A percentile compares a stretch with the other conserved stretches of the same genome.
phyloP scores from a whole-genome alignment of 2,329 filamentous ascomycete species.

The Colletotrichum ledebouriae region DNA sequence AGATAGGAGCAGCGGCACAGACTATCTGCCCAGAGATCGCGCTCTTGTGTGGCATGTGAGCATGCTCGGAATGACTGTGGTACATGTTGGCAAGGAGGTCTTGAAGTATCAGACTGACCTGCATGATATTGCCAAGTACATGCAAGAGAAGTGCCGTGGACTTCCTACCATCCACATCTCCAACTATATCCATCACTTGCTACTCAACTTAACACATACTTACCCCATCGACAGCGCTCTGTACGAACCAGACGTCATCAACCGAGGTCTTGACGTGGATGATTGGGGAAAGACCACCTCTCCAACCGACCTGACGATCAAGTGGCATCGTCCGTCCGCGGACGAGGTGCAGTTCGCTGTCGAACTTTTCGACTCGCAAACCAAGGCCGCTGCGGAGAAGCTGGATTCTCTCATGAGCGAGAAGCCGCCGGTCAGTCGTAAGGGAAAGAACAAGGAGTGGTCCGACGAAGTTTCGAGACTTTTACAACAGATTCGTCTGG shows the following conservation, averaged over 20 bases:
- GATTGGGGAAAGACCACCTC: constrained; percentile 89
- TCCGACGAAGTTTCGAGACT: constrained; percentile 95
- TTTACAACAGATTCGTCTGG: constrained; percentile 87
- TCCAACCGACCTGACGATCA: constrained; percentile 82
- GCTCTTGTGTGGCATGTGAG: constrained; percentile 97
- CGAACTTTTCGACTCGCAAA: constrained; percentile 88
- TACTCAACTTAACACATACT: constrained; percentile 93
- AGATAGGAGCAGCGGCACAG: constrained; percentile 91
- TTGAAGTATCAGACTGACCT: constrained; percentile 90
- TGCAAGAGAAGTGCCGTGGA: constrained; percentile 95
- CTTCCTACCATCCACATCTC: constrained; percentile 96
- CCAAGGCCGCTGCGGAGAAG: constrained; percentile 79
- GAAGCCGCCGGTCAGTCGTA: constrained; percentile 85
- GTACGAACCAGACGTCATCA: constrained; percentile 83
- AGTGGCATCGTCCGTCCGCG: constrained; percentile 88
- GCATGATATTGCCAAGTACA: constrained; percentile 91
- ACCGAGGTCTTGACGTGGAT: constrained; percentile 77
- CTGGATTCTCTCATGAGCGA: constrained; percentile 85
- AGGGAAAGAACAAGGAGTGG: constrained; percentile 98
- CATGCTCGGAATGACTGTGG: constrained; percentile 97
- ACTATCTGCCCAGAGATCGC: constrained; percentile 92
- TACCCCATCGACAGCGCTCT: constrained; percentile 92
- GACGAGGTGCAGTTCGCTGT: constrained; percentile 91
- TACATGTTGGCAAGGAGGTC: constrained; percentile 92
- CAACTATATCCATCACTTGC: constrained; percentile 95